Base-by-base conservation (phyloP, 169 alveolate genomes). In the Eimeria necatrix region DNA sequence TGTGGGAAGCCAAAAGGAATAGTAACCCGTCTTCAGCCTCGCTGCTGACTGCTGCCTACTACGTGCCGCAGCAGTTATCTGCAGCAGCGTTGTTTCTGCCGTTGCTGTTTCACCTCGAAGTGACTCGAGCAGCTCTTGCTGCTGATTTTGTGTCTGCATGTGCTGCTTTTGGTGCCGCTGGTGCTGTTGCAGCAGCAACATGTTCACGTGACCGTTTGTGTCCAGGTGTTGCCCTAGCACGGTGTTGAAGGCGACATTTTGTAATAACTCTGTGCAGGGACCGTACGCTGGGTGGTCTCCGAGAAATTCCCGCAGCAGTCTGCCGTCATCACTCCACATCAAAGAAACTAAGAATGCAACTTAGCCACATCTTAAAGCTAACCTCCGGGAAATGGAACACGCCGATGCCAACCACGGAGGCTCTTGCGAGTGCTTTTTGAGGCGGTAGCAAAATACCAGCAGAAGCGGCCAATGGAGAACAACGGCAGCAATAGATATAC, bases 161-260 rank as follows among this genome's bases (percentile, higher is more conserved):
- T 53, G 78, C 51, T 24, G 59, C 76, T 56, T 73, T 6, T 51
- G 24, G 14, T 18, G 7, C 24, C 49, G 89, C 89, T 24, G 89
- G 41, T 22, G 80, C 48, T 68, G 80, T 8, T 24, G 90, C 90
- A 51, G 52, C 94, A 51, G 71, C 94, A 52, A 49, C 87, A 48
- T 10, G 76, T 32, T 18, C 64, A 60, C 84, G 48, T 26, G 24
- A n/a, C 73, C 91, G 53, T 95, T 92, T 85, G 95, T 73, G 84
- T 95, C 97, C 51, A 95, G 87, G 90, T 95, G 96, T 94, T 95
- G 97, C 22, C 97, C 97, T 18, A 93, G 48, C 61, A 95, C 87
- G 6, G 97, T 95, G 53, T 70, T 74, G 26, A 93, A 89, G 4
- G 96, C 91, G 32, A 52, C 92, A 18, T 52, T 71, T 56, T 71